Base-by-base conservation (phyloP, 78 protist species). In the Tieghemostelium lacteum region DNA sequence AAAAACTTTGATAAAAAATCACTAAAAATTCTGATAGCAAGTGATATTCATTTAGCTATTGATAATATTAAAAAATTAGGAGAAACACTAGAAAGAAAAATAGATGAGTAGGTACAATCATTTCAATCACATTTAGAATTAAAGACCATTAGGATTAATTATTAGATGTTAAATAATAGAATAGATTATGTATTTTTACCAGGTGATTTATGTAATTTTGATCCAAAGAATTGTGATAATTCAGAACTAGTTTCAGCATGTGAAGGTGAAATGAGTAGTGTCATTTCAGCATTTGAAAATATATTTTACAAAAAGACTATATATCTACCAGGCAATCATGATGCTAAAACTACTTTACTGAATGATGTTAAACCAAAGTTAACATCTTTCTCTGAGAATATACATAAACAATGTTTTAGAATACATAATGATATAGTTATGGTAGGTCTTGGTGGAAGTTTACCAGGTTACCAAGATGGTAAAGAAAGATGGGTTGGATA, bases 271-370 rank as follows among this genome's bases (percentile, higher is more conserved):
- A 83, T 83, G 91, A 60, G 39, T 31, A n/a, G 22, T 8, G 66
- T 73, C 3, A n/a, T 58, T 1, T 16, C 16, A 31, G 16, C 22
- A 10, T 57, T 83, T n/a, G 70, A 83, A 7, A 49, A 54, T 12
- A 83, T 83, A 22, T n/a, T n/a, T n/a, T 28, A 67, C 6, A 26
- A 40, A 29, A 33, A 83, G 14, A 20, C 60, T 7, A n/a, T 69
- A 22, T 83, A 83, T 60, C 4, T 83, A 2, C 91, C 91, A 29
- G 91, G 91, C 1, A 83, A 83, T 42, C 91, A 83, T 42, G 91
- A 83, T 45, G 49, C 91, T 3, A 83, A 69, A 60, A 69, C 77
- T 20, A 70, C 91, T 19, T 20, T 83, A 31, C 22, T 66, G 16
- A 24, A 28, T 7, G 10, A 40, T 50, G 22, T 20, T 20, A 5